Evolutionary conservation across 176 grass and related monocot species (phyloP).

Genomic region (Aegilops longissima): DNA sequence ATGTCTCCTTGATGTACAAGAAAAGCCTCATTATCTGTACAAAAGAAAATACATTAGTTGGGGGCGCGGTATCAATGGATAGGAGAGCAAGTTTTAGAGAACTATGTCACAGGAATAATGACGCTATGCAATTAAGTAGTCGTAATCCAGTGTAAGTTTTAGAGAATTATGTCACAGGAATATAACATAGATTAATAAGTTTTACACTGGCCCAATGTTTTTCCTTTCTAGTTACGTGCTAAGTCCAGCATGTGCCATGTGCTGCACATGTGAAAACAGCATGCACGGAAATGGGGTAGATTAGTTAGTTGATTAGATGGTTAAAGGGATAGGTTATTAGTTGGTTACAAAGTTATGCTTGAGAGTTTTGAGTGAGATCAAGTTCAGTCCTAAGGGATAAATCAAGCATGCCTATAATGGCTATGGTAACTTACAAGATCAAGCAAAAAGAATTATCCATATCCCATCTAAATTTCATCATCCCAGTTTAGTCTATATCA

Average conservation of each 20-base stretch:
- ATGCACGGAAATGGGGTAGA: background rate
- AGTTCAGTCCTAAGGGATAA: background rate
- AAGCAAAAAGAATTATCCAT: background rate
- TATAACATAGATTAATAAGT: background rate
- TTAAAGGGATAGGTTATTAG: background rate
- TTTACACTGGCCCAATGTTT: background rate
- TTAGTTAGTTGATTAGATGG: background rate
- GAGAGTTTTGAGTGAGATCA: background rate
- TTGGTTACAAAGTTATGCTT: background rate
- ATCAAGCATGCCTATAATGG: background rate
- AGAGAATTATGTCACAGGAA: background rate
- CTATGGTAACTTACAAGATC: background rate
- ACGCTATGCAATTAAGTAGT: background rate
- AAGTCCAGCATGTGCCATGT: background rate
- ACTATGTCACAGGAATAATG: constrained; percentile 1
- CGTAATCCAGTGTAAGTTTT: constrained; percentile 8
- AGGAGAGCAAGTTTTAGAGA: background rate
- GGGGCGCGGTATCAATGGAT: background rate
- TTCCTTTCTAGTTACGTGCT: background rate
- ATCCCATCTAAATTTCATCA: background rate
- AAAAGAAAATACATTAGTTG: constrained; percentile 27
- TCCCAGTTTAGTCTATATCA: background rate
- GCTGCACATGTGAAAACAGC: background rate
- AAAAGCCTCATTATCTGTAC: constrained; percentile 88
- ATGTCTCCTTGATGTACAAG: constrained; percentile 90